Conservation (phyloP, 1,139 yeast genomes). For the Pichia sp. region DNA sequence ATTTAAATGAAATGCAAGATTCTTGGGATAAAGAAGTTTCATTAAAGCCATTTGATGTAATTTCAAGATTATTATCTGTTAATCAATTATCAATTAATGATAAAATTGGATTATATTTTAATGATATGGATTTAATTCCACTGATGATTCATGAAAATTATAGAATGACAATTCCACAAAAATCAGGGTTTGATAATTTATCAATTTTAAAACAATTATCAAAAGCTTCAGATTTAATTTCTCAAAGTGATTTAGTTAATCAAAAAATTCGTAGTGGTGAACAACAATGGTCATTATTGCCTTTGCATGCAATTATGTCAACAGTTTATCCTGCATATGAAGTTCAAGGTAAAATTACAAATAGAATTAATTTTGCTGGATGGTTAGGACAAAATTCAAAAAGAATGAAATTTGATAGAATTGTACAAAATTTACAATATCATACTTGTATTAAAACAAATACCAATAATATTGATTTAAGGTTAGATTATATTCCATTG, state of each 20-base stretch:
- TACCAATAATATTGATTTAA: slow-evolving; percentile 66
- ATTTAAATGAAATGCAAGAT: slow-evolving; percentile 48
- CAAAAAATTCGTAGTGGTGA: slow-evolving; percentile 79
- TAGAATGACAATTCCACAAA: slow-evolving; percentile 52
- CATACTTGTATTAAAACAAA: slow-evolving; percentile 78
- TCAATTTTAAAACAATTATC: slow-evolving; percentile 61
- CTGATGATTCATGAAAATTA: slow-evolving; percentile 96
- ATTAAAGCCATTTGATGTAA: slow-evolving; percentile 90
- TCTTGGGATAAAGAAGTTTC: slow-evolving; percentile 86
- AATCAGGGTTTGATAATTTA: slow-evolving; percentile 26
- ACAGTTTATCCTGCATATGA: slow-evolving; percentile 74
- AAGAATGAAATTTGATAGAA: slow-evolving; percentile 65
- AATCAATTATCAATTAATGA: slow-evolving; percentile 65
- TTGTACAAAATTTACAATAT: slow-evolving; percentile 82
- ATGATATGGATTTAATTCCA: slow-evolving; percentile 92
- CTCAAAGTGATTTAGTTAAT: slow-evolving; percentile 71
- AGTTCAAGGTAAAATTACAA: slow-evolving; percentile 66
- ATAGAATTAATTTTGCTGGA: slow-evolving; percentile 71
- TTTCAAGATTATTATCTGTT: slow-evolving; percentile 58
- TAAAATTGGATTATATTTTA: slow-evolving; percentile 83
- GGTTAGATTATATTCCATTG: slow-evolving; percentile 71
- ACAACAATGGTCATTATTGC: slow-evolving; percentile 94
- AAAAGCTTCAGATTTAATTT: slow-evolving; percentile 76
- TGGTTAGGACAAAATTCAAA: slow-evolving; percentile 94
- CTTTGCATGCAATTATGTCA: slow-evolving; percentile 85